Conservation (phyloP, 2,329 filamentous ascomycete genomes). For the Nemania sp. region DNA sequence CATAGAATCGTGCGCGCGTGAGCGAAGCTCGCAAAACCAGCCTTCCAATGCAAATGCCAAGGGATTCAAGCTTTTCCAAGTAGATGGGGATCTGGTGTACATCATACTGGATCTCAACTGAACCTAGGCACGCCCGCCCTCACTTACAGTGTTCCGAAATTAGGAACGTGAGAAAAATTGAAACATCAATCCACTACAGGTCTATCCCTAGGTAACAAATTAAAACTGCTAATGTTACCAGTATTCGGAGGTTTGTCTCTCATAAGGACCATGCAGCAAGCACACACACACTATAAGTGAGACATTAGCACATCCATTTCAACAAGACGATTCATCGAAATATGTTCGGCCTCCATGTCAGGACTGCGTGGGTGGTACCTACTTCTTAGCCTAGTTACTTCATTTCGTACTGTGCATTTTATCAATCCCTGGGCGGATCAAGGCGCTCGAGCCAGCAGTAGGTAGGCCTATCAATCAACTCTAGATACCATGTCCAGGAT, state of each 20-base stretch:
- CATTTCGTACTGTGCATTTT: too few species aligned
- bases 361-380: not conserved
- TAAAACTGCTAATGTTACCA: not conserved
- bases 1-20: too few species aligned
- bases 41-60: not conserved
- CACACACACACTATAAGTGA: not conserved
- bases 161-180: not conserved
- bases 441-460: slow-evolving; percentile 7
- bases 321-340: not conserved
- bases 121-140: too few species aligned
- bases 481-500: not conserved
- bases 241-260: not conserved
- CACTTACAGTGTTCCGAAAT: not conserved
- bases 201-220: too few species aligned
- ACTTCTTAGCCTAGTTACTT: too few species aligned
- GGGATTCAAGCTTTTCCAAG: slow-evolving; percentile 9
- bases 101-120: not conserved
- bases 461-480: slow-evolving; percentile 11
- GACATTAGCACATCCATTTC: not conserved
- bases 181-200: not conserved
- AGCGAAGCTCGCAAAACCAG: not conserved
- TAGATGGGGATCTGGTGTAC: not conserved
- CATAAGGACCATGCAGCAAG: not conserved
- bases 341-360: too few species aligned
- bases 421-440: slow-evolving; percentile 11